These are phyloP conservation scores for Aegilops longissima DNA, from an alignment of 176 grass and related monocot species.

Conservation along the genomic window DNA sequence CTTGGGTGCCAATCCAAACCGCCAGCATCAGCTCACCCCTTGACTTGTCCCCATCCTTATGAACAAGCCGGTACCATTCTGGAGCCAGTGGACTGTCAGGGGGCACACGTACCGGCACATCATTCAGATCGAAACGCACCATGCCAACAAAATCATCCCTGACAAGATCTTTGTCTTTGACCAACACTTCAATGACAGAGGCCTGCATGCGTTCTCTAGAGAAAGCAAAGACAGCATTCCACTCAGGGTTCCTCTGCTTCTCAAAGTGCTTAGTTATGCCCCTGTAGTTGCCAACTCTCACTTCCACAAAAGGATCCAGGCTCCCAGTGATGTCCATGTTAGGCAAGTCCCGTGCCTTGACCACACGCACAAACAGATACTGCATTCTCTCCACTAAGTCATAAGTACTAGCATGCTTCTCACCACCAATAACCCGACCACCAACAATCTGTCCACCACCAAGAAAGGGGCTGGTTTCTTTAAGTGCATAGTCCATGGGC, in stretches of 20 bases:
- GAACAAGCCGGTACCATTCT: slow-evolving; percentile 90
- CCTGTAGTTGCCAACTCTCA: slow-evolving; percentile 89
- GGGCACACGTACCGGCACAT: slow-evolving; percentile 82
- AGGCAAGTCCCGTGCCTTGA: slow-evolving; percentile 88
- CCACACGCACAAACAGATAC: slow-evolving; percentile 97
- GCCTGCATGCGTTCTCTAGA: slow-evolving; percentile 90
- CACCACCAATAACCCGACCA: slow-evolving; percentile 76
- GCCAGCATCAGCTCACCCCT: slow-evolving; percentile 98
- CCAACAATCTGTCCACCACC: slow-evolving; percentile 94
- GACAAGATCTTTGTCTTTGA: slow-evolving; percentile 87
- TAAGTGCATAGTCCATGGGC: slow-evolving; percentile 83
- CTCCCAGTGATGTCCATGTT: slow-evolving; percentile 84
- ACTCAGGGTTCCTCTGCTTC: slow-evolving; percentile 87
- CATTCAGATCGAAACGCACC: slow-evolving; percentile 86
- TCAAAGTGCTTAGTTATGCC: slow-evolving; percentile 90
- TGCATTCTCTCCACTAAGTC: slow-evolving; percentile 97
- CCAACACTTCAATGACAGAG: slow-evolving; percentile 74
- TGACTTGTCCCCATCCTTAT: slow-evolving; percentile 70
- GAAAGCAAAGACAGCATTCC: slow-evolving; percentile 98
- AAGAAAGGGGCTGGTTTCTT: slow-evolving; percentile 91
- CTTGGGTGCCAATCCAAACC: slow-evolving; percentile 98
- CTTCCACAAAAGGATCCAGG: slow-evolving; percentile 94
- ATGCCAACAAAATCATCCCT: slow-evolving; percentile 96
- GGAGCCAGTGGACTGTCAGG: slow-evolving; percentile 95
- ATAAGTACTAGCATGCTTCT: slow-evolving; percentile 87